These are phyloP conservation scores for Niveomyces coronatus DNA, from an alignment of 2,329 filamentous ascomycete species.

Conservation along the genomic window DNA sequence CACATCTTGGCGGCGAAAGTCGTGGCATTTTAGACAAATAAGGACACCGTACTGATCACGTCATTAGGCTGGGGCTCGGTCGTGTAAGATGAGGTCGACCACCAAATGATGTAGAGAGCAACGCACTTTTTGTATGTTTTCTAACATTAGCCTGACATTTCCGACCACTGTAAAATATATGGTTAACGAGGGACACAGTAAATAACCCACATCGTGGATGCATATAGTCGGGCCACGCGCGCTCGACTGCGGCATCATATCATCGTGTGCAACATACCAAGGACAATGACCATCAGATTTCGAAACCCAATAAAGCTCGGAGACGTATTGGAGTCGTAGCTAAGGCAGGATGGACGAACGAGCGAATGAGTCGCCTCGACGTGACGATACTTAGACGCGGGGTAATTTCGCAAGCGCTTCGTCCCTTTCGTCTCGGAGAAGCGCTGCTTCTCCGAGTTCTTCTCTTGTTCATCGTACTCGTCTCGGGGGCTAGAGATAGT, in stretches of 20 bases:
- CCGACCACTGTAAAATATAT: conserved; percentile 57
- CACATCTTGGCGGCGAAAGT: conserved; percentile 71
- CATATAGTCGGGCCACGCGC: too few species aligned
- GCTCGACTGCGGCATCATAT: too few species aligned
- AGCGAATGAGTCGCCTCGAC: conserved; percentile 74
- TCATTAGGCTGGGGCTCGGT: background rate
- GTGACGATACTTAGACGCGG: conserved; percentile 70
- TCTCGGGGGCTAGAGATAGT: background rate
- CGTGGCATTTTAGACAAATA: conserved; percentile 83
- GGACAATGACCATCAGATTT: conserved; percentile 90
- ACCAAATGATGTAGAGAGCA: too few species aligned
- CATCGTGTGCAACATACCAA: conserved; percentile 45
- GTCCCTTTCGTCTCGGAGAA: conserved; percentile 10
- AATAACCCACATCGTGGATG: conserved; percentile 6
- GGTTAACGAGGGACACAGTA: conserved; percentile 10
- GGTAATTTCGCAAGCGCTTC: conserved; percentile 12
- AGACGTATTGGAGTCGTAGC: conserved; percentile 62
- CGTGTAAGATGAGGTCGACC: too few species aligned
- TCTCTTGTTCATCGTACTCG: conserved; percentile 18
- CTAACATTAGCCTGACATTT: conserved; percentile 87
- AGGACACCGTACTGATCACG: conserved; percentile 72
- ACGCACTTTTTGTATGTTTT: conserved; percentile 84
- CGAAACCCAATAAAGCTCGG: conserved; percentile 90
- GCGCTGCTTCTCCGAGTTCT: conserved; percentile 17
- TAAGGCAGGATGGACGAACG: conserved; percentile 67